Base-by-base conservation (phyloP, 495 filamentous ascomycete species). In the Melanomma pulvis-pyrius region DNA sequence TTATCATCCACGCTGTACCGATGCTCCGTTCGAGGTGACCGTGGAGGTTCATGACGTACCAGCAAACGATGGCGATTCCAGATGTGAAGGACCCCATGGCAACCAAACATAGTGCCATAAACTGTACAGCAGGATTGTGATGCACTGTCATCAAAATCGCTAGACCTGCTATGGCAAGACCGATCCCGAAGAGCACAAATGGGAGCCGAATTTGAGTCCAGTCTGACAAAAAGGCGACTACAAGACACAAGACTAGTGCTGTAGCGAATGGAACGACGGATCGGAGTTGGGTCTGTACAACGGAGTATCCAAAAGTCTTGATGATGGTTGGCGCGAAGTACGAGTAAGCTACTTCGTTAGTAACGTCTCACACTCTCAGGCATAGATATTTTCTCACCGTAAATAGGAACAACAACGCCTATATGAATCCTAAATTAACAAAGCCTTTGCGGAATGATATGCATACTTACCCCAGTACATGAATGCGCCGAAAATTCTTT, bases 21-120 rank as follows among this genome's bases (percentile, higher is more conserved):
- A 79, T 67, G 51, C 68, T 70, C 8, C 76, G 67, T 32, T 72
- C 44, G 12, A 36, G 32, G 59, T 79, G 76, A 5, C 76, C 76
- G 0, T 68, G 61, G 22, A 74, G 44, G 49, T 78, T 79, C 74
- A 77, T 75, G 2, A 71, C 30, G 26, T 67, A 73, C 76, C 76
- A 78, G 65, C 76, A 77, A 5, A 77, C 48, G 17, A 74, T 63
- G 25, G 70, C 63, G 6, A 76, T 66, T 8, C 64, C 66, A 2
- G 73, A 50, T 24, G 49, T 58, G 29, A 75, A 73, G 11, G 58
- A 48, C 4, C 72, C 74, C 72, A 75, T 74, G 3, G 59, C 51
- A 1, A 59, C 32, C 2, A 70, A 49, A 34, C 47, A 63, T 2
- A 67, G 25, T 47, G 34, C 63, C 26, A 24, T 63, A 28, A 68